Evolutionary conservation across 495 filamentous ascomycete genomes (phyloP), one percentile per base, ranked within the genome.

Genomic region (Aspergillus egyptiacus): DNA sequence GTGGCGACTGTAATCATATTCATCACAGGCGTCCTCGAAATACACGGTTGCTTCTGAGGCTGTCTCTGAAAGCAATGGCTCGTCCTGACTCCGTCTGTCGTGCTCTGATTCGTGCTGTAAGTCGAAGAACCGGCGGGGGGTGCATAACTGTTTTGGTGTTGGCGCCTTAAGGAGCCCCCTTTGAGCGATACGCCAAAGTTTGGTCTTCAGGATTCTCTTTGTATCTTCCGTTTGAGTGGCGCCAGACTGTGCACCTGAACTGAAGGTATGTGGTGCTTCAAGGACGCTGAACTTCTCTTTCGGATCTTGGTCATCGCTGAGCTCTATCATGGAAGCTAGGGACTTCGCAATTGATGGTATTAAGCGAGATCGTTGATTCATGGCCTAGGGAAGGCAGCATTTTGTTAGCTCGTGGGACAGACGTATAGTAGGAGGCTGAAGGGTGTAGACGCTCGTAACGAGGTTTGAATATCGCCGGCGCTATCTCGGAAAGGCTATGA

Each of bases 281-380:
- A 58, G 17, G 1, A 6, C 6, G n/a, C 40, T 22, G 7, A 56
- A 5, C 44, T 53, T 60, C 11, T 36, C 23, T 30, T 54, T 51
- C 0, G 65, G 30, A 3, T 31, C 9, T 14, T 41, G 35, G 22
- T 60, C 54, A 0, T 44, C 32, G n/a, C 51, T 58, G 7, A 45
- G 45, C 14, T 54, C 47, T 13, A 70, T 40, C 46, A 74, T 61
- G 3, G 58, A 63, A 2, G 50, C 35, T 13, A 72, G 35, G 0
- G 69, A 64, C 47, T 65, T 70, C 1, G 63, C 56, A 36, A 75
- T 61, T 1, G 56, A 59, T 1, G 67, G 54, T 6, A 71, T 62
- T 6, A 71, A 57, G 2, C 49, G 48, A 5, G 61, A 62, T 36
- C 73, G 55, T 45, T 70, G 67, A 17, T 63, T 64, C 50, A 74